phyloP scores from a whole-genome alignment of 495 filamentous ascomycete genomes.

The Talaromyces stipitatus region DNA sequence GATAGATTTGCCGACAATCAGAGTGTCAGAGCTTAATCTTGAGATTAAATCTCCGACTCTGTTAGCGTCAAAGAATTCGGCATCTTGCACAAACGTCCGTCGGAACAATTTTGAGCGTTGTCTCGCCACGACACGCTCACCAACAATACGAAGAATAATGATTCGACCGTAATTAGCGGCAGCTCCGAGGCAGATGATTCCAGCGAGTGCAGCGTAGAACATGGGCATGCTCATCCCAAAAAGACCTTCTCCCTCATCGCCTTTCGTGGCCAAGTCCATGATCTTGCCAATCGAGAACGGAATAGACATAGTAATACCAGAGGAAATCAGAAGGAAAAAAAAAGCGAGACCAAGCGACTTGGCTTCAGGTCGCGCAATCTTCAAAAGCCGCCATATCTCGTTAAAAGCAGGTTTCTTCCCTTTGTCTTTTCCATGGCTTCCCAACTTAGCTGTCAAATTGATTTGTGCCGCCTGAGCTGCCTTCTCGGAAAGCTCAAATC shows the following conservation, averaged over 20 bases:
- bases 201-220: conserved; percentile 69
- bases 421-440: conserved; percentile 63
- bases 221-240: conserved; percentile 68
- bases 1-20: conserved; percentile 96
- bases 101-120: conserved; percentile 85
- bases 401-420: conserved; percentile 57
- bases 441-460: conserved; percentile 78
- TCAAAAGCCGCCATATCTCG: conserved; percentile 82
- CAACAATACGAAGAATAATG: conserved; percentile 87
- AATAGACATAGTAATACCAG: conserved; percentile 85
- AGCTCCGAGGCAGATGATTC: conserved; percentile 64
- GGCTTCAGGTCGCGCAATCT: conserved; percentile 79
- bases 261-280: conserved; percentile 72
- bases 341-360: conserved; percentile 75
- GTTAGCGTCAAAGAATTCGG: conserved; percentile 98
- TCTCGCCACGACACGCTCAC: conserved; percentile 86
- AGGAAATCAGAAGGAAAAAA: conserved; percentile 76
- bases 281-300: conserved; percentile 95
- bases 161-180: conserved; percentile 91
- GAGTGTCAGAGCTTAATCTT: conserved; percentile 86
- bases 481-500: conserved; percentile 64
- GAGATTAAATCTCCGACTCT: conserved; percentile 94
- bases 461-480: conserved; percentile 82
- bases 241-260: conserved; percentile 44
- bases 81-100: conserved; percentile 86